These are phyloP conservation scores for Seiridium unicorne DNA, from an alignment of 2,329 filamentous ascomycete species.

Conservation along the genomic window DNA sequence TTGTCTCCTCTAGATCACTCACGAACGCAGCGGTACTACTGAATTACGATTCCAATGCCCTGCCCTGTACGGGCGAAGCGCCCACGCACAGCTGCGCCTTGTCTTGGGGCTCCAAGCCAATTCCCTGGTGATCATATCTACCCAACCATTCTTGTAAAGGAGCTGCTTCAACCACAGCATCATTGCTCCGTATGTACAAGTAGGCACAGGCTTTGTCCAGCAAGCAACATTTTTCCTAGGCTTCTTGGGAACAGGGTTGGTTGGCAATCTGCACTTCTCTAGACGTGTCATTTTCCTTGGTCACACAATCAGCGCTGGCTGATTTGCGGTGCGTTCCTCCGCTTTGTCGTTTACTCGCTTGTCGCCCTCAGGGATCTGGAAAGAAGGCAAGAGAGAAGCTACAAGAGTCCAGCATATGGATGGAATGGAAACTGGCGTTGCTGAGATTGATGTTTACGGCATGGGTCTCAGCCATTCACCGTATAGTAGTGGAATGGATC, in stretches of 20 bases:
- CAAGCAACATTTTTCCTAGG: not conserved
- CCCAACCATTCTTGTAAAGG: not conserved
- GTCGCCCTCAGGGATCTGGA: not conserved
- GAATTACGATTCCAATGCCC: not conserved
- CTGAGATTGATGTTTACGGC: not conserved
- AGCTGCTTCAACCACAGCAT: not conserved
- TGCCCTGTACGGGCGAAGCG: not conserved
- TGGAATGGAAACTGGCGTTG: not conserved
- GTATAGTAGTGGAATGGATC: not conserved
- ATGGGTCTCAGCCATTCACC: not conserved
- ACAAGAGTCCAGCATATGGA: not conserved
- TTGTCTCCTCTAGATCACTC: too few species aligned
- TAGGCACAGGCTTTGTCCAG: not conserved
- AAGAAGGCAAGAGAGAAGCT: not conserved
- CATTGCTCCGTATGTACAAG: not conserved
- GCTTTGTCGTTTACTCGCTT: not conserved
- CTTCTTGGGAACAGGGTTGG: not conserved
- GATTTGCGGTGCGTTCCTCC: not conserved
- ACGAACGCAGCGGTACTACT: not conserved
- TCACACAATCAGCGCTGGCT: not conserved
- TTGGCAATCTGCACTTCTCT: not conserved
- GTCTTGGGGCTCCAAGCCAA: too few species aligned
- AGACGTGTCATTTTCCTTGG: not conserved
- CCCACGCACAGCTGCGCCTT: not conserved
- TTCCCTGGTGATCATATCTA: too few species aligned